Evolutionary conservation across 2,329 filamentous ascomycete species (phyloP), one percentile per base, ranked within the genome.

Genomic region (Phaeosphaeria sp.): DNA sequence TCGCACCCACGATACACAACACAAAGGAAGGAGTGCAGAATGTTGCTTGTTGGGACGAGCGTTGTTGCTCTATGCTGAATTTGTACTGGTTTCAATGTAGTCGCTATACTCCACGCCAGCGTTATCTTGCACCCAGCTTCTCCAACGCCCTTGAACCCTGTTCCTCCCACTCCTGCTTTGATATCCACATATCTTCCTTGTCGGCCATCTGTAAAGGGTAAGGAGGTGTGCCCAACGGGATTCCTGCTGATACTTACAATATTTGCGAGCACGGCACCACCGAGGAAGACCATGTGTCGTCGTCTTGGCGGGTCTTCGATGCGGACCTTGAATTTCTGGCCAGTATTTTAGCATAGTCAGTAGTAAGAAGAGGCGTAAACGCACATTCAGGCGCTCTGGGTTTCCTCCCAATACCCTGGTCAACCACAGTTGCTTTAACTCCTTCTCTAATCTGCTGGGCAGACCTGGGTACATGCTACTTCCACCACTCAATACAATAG

Each of bases 381-480:
- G 67, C 77, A 87, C 85, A 72, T 87, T 92, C 73, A 99, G 80
- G 66, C 95, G 87, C 81, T 98, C 94, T 0, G 95, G 94, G 79
- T 99, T 93, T 58, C 94, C 93, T 58, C 89, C 87, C 68, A 99
- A 83, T 44, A 97, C 93, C 65, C 90, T 89, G 54, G 94, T 97
- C 65, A 99, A 86, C 95, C 95, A 99, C 70, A 99, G 82, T 83
- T 99, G 95, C 85, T 99, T 99, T 71, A 99, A 82, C 80, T 99
- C 95, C 85, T 99, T 99, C 82, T 99, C 95, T 79, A 99, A 81
- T 64, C 95, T 87, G 60, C 92, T 97, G 5, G 95, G 95, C 66
- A 99, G 84, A 59, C 95, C 95, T 0, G 95, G 95, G 79, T 99
- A 99, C 95, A 99, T 99, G 88, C 92, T 96, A 84, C 91, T 96